These are phyloP conservation scores for Backusella morwellensis DNA, from an alignment of 192 early-diverging fungal genomes.

Conservation along the genomic window DNA sequence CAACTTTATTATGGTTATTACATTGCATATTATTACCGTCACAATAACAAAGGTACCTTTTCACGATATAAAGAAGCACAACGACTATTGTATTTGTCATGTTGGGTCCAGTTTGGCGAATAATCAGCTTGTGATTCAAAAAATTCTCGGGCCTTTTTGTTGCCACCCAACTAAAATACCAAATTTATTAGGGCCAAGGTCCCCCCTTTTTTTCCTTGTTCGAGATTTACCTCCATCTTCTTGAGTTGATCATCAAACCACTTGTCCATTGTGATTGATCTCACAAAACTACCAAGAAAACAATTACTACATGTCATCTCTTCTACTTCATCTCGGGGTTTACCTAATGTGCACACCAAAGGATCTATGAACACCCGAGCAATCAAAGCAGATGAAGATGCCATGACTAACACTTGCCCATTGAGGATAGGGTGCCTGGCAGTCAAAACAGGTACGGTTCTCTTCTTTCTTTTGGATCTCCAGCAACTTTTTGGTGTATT, in stretches of 20 bases:
- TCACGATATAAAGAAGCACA: constrained; percentile 87
- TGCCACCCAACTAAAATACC: constrained; percentile 72
- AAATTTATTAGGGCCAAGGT: not conserved
- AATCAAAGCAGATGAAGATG: constrained; percentile 95
- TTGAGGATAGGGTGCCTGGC: constrained; percentile 77
- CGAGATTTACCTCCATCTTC: constrained; percentile 72
- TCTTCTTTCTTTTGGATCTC: constrained; percentile 57
- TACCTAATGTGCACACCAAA: constrained; percentile 77
- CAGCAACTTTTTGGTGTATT: constrained; percentile 60
- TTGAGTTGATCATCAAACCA: constrained; percentile 95
- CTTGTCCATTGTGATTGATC: constrained; percentile 97
- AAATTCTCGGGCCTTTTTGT: constrained; percentile 81
- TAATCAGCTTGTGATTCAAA: constrained; percentile 83
- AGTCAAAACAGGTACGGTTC: constrained; percentile 85
- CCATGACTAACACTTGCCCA: constrained; percentile 94
- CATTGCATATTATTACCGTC: not conserved
- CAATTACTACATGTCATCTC: not conserved
- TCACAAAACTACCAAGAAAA: constrained; percentile 72
- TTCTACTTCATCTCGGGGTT: constrained; percentile 13
- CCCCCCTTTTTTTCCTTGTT: not conserved
- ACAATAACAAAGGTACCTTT: constrained; percentile 56
- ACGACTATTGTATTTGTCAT: constrained; percentile 84
- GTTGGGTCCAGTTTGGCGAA: constrained; percentile 66
- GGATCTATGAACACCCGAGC: constrained; percentile 87
- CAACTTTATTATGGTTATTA: constrained; percentile 33